Base-by-base conservation (phyloP, 2,329 filamentous ascomycete species). In the Ophiostoma montium region DNA sequence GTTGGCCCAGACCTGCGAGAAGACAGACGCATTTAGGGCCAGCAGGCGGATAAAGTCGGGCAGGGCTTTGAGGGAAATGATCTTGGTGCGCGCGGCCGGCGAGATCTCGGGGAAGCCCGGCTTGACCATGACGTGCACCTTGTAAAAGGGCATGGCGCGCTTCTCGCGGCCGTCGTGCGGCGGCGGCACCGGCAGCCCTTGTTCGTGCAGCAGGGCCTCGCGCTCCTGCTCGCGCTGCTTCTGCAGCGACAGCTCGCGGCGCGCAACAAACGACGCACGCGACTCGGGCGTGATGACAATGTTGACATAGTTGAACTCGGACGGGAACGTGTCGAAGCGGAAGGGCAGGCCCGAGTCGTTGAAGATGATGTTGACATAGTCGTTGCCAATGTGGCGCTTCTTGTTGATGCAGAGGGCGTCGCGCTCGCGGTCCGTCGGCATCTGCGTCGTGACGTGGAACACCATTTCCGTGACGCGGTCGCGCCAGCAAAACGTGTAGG, bases 321-420 rank as follows among this genome's bases (percentile, higher is more conserved):
- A 94, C 0, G 87, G 87, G 58, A 98, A 94, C 0, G 86, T 95
- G 61, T 95, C 79, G 61, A 95, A 94, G 48, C 77, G 75, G 68
- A 95, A 96, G 0, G 85, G 83, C 44, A 82, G 65, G n/a, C 92
- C 90, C 2, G 89, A 95, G 59, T 94, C 87, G 63, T 98, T 98
- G 73, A 94, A 98, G 51, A 98, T 83, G 57, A 98, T 94, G 62
- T 95, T 96, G 61, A 98, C 92, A 63, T 86, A 94, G 64, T 96
- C 92, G 61, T 98, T 98, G 51, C 92, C 92, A 53, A 96, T 92
- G 60, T 96, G 94, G 3, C 81, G 76, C 66, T 98, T 98, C 70
- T 98, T 98, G 62, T 79, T 75, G 53, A 82, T 80, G 60, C 83
- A 87, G 53, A 78, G 74, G 10, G 83, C 77, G 58, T 95, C 88